phyloP scores from a whole-genome alignment of 257 asterid species.

The Solanum megistacrolobum region DNA sequence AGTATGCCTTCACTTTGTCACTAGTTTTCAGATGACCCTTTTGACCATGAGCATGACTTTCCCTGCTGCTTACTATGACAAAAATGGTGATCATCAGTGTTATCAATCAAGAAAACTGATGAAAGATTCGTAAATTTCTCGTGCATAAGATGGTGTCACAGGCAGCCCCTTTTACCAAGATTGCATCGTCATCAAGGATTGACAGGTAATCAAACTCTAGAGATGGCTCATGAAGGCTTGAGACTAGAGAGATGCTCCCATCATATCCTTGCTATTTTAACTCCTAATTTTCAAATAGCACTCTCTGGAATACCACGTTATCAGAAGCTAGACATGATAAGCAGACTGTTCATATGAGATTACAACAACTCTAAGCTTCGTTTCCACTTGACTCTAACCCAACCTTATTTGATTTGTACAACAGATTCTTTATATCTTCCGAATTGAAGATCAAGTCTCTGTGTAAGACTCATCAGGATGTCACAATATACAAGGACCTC shows the following conservation, averaged over 20 bases:
- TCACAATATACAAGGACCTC: background rate
- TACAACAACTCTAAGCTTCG: background rate
- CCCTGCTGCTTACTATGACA: background rate
- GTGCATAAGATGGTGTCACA: background rate
- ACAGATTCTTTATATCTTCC: background rate
- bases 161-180: background rate
- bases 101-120: background rate
- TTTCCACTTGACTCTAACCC: background rate
- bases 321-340: background rate
- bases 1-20: background rate
- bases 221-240: background rate
- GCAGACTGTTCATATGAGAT: background rate
- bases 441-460: background rate
- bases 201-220: background rate
- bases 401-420: background rate
- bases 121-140: background rate
- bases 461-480: background rate
- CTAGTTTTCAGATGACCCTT: background rate
- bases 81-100: background rate
- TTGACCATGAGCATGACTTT: background rate
- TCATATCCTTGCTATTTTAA: background rate
- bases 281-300: background rate
- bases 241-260: background rate
- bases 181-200: background rate
- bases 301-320: background rate